Conservation (phyloP, 2,329 filamentous ascomycete genomes). For the Torrubiellomyces zombiae region DNA sequence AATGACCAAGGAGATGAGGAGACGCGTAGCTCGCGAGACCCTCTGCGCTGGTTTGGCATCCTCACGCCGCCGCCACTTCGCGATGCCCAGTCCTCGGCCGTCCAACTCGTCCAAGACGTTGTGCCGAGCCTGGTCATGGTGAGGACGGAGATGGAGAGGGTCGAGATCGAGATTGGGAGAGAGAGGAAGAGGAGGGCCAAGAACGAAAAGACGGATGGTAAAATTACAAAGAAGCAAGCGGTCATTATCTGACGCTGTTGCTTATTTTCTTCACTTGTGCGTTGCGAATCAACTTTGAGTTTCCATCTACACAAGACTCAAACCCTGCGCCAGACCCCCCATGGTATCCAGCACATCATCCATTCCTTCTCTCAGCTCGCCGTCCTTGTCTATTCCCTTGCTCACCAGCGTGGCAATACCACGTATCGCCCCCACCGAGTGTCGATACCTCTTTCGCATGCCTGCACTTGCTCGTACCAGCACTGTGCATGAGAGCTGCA, state of each 20-base stretch:
- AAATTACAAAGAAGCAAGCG: constrained; percentile 1
- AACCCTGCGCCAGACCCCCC: constrained; percentile 6
- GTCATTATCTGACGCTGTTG: no score
- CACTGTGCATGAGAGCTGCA: constrained; percentile 40
- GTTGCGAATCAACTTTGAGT: no score
- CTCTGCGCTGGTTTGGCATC: constrained; percentile 41
- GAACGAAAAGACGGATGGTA: constrained; percentile 19
- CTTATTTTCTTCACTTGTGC: no score
- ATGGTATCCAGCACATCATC: constrained; percentile 26
- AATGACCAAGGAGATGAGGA: no score
- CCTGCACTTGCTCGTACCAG: constrained; percentile 27
- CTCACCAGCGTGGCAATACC: constrained; percentile 29
- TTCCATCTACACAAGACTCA: background rate
- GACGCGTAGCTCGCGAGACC: no score
- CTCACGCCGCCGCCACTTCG: constrained; percentile 34
- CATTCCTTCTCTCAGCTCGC: constrained; percentile 23
- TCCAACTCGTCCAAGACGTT: constrained; percentile 36
- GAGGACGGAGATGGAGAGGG: constrained; percentile 40
- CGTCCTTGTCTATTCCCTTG: constrained; percentile 11
- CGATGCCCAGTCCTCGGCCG: constrained; percentile 41
- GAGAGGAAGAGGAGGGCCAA: constrained; percentile 38
- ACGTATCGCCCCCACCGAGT: constrained; percentile 32
- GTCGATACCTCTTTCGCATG: constrained; percentile 30
- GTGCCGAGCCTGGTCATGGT: constrained; percentile 41
- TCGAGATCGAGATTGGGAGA: constrained; percentile 54